These are phyloP conservation scores for Solanum tarijense DNA, from an alignment of 257 asterid species.

Conservation along the genomic window DNA sequence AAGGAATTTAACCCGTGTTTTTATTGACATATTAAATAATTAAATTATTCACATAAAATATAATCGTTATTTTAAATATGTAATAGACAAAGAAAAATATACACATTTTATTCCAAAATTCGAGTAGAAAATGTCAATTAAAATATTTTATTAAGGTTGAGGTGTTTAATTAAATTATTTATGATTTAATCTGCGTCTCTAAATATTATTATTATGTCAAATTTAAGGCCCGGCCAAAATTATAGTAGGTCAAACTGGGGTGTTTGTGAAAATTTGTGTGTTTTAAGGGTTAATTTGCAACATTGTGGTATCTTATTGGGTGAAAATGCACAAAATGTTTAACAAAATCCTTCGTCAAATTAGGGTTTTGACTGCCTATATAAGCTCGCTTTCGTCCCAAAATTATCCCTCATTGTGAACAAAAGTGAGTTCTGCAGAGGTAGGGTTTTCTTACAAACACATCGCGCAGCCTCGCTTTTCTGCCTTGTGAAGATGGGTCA, in stretches of 20 bases:
- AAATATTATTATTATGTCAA: not conserved
- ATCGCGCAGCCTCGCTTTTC: not conserved
- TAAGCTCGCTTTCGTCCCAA: not conserved
- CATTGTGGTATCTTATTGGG: not conserved
- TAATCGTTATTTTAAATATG: no score
- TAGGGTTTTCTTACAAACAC: not conserved
- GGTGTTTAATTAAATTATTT: not conserved
- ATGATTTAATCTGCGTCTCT: not conserved
- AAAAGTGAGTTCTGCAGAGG: not conserved
- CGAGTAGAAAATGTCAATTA: not conserved
- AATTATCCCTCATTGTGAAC: not conserved
- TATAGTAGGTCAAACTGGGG: not conserved
- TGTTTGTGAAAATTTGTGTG: not conserved
- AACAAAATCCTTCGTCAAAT: not conserved
- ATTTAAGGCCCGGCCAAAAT: not conserved
- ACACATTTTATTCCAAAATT: not conserved
- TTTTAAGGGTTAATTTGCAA: not conserved
- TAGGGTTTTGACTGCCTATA: not conserved
- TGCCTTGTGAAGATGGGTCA: conserved; percentile 35
- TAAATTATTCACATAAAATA: not conserved
- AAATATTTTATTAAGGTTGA: not conserved
- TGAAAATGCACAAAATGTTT: not conserved
- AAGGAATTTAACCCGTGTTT: not conserved
- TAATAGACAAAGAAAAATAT: not conserved
- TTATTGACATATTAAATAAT: not conserved